Conservation (phyloP, 768 basidiomycete species). For the Strobilomyces dryophilus region DNA sequence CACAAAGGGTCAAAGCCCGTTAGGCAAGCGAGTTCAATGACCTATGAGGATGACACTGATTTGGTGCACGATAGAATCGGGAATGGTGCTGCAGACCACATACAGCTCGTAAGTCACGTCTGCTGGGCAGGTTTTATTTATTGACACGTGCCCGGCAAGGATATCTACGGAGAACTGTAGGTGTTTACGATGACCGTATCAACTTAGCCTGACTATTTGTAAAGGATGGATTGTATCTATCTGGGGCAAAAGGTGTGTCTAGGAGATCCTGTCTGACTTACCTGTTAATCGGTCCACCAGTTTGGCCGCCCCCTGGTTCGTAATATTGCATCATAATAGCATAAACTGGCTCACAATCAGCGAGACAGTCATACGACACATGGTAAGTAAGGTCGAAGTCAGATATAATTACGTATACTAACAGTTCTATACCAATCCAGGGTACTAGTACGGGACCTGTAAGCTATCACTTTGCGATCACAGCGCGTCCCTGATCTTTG, state of each 20-base stretch:
- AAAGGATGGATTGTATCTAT: conserved; percentile 93
- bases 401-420: not conserved
- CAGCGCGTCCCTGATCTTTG: not conserved
- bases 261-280: not conserved
- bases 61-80: conserved; percentile 54
- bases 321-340: conserved; percentile 3
- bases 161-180: conserved; percentile 94
- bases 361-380: conserved; percentile 49
- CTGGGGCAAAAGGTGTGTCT: conserved; percentile 82
- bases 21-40: conserved; percentile 34
- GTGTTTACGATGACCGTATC: not conserved
- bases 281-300: conserved; percentile 32
- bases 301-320: conserved; percentile 74
- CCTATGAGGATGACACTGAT: conserved; percentile 3
- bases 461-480: conserved; percentile 28
- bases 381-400: conserved; percentile 37
- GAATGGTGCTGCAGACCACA: conserved; percentile 92
- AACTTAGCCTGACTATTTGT: not conserved
- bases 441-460: conserved; percentile 74
- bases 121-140: not conserved
- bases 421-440: conserved; percentile 30
- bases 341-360: conserved; percentile 1
- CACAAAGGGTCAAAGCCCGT: conserved; percentile 85
- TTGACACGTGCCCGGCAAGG: conserved; percentile 42
- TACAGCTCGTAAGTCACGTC: conserved; percentile 63